Percentiles rank a stretch among this genome's conserved stretches.
phyloP scores from a whole-genome alignment of 1,284 basidiomycete species.

The Paramarasmius palmivorus region DNA sequence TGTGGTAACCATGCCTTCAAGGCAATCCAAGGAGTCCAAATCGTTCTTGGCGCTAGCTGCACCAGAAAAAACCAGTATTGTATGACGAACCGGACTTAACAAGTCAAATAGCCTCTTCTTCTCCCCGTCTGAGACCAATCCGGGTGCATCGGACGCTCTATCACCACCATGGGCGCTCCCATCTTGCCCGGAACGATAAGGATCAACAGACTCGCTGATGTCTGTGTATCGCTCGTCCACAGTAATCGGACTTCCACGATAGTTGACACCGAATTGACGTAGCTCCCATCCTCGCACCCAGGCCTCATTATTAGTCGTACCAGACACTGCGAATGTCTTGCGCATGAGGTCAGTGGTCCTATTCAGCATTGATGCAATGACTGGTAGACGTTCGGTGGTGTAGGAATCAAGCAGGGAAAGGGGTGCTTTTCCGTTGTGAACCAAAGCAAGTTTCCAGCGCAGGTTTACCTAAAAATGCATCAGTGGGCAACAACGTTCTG shows the following conservation, averaged over 20 bases:
- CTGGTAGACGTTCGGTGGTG: too few species aligned
- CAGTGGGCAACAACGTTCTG: too few species aligned
- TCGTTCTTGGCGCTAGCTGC: not conserved
- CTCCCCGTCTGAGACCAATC: conserved; percentile 11
- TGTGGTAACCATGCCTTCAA: not conserved
- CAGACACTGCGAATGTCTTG: conserved; percentile 10
- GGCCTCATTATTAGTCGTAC: conserved; percentile 1
- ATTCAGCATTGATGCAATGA: conserved; percentile 35
- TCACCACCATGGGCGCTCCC: conserved; percentile 28
- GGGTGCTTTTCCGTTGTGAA: too few species aligned
- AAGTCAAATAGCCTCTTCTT: conserved; percentile 13
- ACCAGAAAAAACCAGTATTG: conserved; percentile 11
- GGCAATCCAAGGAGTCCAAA: not conserved
- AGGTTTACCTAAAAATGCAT: too few species aligned
- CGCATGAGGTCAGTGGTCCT: conserved; percentile 20
- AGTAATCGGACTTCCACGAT: conserved; percentile 29
- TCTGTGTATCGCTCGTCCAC: conserved; percentile 6
- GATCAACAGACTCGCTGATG: conserved; percentile 10
- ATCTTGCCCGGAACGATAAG: conserved; percentile 19
- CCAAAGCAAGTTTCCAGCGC: too few species aligned
- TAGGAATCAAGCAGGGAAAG: too few species aligned
- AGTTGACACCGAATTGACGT: conserved; percentile 31
- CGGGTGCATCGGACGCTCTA: conserved; percentile 32
- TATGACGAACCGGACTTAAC: conserved; percentile 12
- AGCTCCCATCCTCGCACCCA: conserved; percentile 13